These are phyloP conservation scores for Croton setiger DNA, from an alignment of 441 rosid species.

Conservation along the genomic window DNA sequence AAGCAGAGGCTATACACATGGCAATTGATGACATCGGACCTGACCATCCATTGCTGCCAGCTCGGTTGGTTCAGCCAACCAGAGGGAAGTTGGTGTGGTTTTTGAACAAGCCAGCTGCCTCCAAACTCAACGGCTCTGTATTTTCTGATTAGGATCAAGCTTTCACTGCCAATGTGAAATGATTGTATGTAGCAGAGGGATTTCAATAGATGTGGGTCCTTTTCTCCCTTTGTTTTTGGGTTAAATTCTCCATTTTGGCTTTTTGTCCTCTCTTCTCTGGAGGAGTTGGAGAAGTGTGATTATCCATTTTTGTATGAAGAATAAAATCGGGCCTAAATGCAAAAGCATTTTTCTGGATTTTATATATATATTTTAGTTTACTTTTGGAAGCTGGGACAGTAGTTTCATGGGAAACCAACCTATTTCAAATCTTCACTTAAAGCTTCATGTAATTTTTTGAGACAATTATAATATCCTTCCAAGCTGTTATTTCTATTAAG, in stretches of 20 bases:
- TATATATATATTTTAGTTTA: slow-evolving; percentile 1
- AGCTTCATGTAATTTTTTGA: too few species aligned
- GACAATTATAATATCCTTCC: too few species aligned
- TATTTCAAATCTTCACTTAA: too few species aligned
- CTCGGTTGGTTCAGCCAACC: slow-evolving; percentile 60
- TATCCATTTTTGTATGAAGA: slow-evolving; percentile 38
- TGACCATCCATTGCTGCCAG: slow-evolving; percentile 47
- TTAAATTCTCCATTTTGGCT: slow-evolving; percentile 33
- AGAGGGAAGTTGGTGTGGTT: slow-evolving; percentile 79
- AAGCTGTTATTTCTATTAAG: too few species aligned
- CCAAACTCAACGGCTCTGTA: slow-evolving; percentile 45
- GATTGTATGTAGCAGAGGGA: slow-evolving; percentile 33
- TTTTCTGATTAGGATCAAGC: slow-evolving; percentile 36
- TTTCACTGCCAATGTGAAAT: slow-evolving; percentile 19
- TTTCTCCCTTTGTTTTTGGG: slow-evolving; percentile 17
- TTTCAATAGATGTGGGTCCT: slow-evolving; percentile 24
- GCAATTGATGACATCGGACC: slow-evolving; percentile 48
- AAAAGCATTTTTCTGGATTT: slow-evolving; percentile 20
- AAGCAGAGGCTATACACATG: slow-evolving; percentile 70
- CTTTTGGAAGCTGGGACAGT: slow-evolving; percentile 10
- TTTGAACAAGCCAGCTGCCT: slow-evolving; percentile 75
- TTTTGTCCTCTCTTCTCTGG: slow-evolving; percentile 23
- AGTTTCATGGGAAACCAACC: slow-evolving; percentile 9
- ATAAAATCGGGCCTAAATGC: slow-evolving; percentile 31
- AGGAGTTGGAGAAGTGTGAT: slow-evolving; percentile 39